phyloP scores from a whole-genome alignment of 2,329 filamentous ascomycete species.

The Magnaporthales sp. region DNA sequence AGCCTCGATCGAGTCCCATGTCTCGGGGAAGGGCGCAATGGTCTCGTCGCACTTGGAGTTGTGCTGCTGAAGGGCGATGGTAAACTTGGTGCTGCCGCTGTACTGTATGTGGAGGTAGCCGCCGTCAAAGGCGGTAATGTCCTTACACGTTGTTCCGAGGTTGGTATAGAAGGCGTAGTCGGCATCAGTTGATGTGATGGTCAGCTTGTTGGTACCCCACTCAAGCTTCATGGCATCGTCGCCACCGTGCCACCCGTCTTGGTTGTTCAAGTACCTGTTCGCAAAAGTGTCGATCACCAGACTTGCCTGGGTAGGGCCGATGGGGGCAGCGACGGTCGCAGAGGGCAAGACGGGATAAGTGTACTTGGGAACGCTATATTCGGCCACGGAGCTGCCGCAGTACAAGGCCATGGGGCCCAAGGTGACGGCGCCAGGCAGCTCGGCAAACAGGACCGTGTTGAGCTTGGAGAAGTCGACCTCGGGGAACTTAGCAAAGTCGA shows the following conservation, averaged over 20 bases:
- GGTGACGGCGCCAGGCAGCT: slow-evolving; percentile 35
- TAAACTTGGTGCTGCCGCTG: slow-evolving; percentile 53
- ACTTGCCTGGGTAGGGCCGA: slow-evolving; percentile 28
- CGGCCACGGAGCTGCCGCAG: slow-evolving; percentile 40
- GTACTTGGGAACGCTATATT: slow-evolving; percentile 35
- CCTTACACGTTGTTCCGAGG: slow-evolving; percentile 39
- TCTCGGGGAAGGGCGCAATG: slow-evolving; percentile 53
- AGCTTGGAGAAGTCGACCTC: slow-evolving; percentile 43
- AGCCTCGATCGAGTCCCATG: slow-evolving; percentile 60
- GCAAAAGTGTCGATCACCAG: slow-evolving; percentile 55
- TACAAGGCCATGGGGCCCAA: slow-evolving; percentile 51
- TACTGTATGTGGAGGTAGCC: slow-evolving; percentile 59
- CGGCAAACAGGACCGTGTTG: slow-evolving; percentile 39
- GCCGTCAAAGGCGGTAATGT: slow-evolving; percentile 43
- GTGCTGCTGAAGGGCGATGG: slow-evolving; percentile 57
- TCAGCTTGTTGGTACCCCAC: slow-evolving; percentile 41
- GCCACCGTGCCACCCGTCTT: slow-evolving; percentile 58
- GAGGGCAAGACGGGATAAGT: slow-evolving; percentile 26
- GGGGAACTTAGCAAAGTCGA: slow-evolving; percentile 44
- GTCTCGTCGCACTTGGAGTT: slow-evolving; percentile 49
- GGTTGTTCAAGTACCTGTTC: slow-evolving; percentile 41
- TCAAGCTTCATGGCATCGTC: slow-evolving; percentile 42
- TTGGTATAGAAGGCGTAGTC: slow-evolving; percentile 22
- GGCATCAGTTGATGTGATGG: slow-evolving; percentile 48
- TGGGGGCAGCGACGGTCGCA: slow-evolving; percentile 34